Base-by-base conservation (phyloP, 345 rosid species). In the Zanthoxylum bungeanum region DNA sequence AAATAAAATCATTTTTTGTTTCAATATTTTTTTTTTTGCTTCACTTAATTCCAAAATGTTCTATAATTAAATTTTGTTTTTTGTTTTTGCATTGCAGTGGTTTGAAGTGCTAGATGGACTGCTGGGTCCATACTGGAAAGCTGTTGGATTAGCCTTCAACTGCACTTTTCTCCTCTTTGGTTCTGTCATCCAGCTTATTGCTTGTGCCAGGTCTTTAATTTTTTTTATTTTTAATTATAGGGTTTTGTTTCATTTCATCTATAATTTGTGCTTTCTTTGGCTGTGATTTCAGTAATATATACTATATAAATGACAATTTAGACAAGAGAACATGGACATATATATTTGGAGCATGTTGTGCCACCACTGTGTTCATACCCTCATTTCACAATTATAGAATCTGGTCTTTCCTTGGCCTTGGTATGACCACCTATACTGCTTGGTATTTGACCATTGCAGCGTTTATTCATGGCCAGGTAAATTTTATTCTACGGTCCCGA, bases 301-400 rank as follows among this genome's bases (percentile, higher is more conserved):
- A 91, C 78, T 91, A 91, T 75, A 89, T 91, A 46, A 82, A 89
- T 68, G 91, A 88, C 82, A 82, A 83, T 24, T 64, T 89, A 42
- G 92, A 89, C 86, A 91, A 91, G 87, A 85, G 94, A 86, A 89
- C 97, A 74, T 91, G 95, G 97, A 89, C 97, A 5, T 91, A 91
- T 68, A 89, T 91, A 60, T 91, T 91, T 68, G 97, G 97, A 80
- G 94, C 93, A 7, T 91, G 97, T 68, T 91, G 97, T 70, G 97
- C 93, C 24, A 87, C 91, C 24, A 91, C 88, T 1, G 93, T 91
- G 47, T 89, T 91, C 81, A 81, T 89, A 42, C 93, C 97, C 12
- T 89, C 97, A 16, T 91, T 89, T 78, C 92, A 86, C 77, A 91
- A 91, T 84, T 91, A 91, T 64, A 80, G 94, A 77, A 77, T 91